A percentile compares a stretch with the other conserved stretches of the same genome.
These are phyloP conservation scores for Cordia subcordata DNA, from an alignment of 257 asterid genomes.

Conservation along the genomic window DNA sequence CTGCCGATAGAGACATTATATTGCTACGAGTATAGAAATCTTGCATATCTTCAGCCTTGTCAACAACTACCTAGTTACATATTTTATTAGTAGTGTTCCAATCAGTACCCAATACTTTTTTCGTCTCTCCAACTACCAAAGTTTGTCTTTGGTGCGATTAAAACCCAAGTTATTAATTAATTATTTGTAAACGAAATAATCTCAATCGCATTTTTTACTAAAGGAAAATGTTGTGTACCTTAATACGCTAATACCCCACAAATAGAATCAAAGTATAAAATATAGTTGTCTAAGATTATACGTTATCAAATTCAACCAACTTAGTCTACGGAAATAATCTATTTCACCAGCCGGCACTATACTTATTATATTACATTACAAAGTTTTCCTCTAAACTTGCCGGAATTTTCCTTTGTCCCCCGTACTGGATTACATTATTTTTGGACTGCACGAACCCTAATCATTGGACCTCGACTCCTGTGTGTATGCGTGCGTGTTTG, in stretches of 20 bases:
- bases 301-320: constrained; percentile 23
- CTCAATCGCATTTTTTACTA: constrained; percentile 32
- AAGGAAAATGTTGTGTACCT: constrained; percentile 17
- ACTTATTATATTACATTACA: constrained; percentile 7
- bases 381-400: constrained; percentile 28
- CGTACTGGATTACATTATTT: constrained; percentile 22
- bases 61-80: constrained; percentile 2
- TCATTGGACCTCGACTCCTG: constrained; percentile 32
- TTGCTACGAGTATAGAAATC: constrained; percentile 1
- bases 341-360: constrained; percentile 56
- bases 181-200: no score
- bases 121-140: no score
- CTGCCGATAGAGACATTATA: constrained; percentile 21
- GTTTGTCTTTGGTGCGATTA: no score
- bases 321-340: constrained; percentile 27
- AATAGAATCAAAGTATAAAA: constrained; percentile 10
- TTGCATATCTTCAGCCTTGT: constrained; percentile 1
- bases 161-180: no score
- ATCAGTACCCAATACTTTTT: constrained; percentile 17
- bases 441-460: constrained; percentile 31
- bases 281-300: constrained; percentile 10
- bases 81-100: constrained; percentile 16
- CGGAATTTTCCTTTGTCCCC: constrained; percentile 21
- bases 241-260: constrained; percentile 41
- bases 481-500: neutral